These are phyloP conservation scores for Suillus ampliporus DNA, from an alignment of 768 basidiomycete genomes.

Conservation along the genomic window DNA sequence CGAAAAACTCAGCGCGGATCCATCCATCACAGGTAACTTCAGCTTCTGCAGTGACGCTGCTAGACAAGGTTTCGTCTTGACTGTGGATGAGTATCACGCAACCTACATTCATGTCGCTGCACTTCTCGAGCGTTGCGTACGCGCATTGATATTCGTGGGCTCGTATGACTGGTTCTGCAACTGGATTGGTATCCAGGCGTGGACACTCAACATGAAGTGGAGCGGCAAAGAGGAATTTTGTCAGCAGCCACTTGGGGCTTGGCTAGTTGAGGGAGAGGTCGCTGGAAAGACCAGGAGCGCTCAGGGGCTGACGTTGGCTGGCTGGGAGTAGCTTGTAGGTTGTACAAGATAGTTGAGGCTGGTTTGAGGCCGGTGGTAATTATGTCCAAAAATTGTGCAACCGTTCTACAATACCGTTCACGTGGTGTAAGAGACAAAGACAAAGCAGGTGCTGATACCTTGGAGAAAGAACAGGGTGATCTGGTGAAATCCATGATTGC, in stretches of 20 bases:
- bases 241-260: constrained; percentile 55
- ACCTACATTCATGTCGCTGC: constrained; percentile 44
- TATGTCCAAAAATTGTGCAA: neutral
- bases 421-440: neutral
- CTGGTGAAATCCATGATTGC: no score
- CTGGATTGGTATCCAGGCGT: constrained; percentile 76
- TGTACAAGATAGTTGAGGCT: no score
- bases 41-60: constrained; percentile 50
- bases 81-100: constrained; percentile 46
- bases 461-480: no score
- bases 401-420: neutral
- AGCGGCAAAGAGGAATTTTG: constrained; percentile 60
- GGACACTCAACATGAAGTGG: constrained; percentile 80
- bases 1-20: constrained; percentile 64
- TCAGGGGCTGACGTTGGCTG: constrained; percentile 59
- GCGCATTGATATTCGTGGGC: constrained; percentile 75
- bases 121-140: constrained; percentile 78
- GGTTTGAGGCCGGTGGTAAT: no score
- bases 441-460: neutral
- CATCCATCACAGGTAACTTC: constrained; percentile 46
- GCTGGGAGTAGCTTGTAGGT: constrained; percentile 35
- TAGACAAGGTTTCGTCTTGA: constrained; percentile 47
- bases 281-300: constrained; percentile 63
- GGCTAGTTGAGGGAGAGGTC: constrained; percentile 54
- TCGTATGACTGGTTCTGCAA: constrained; percentile 84